Base-by-base conservation (phyloP, 2,329 filamentous ascomycete species). In the Mycocentrospora acerina region DNA sequence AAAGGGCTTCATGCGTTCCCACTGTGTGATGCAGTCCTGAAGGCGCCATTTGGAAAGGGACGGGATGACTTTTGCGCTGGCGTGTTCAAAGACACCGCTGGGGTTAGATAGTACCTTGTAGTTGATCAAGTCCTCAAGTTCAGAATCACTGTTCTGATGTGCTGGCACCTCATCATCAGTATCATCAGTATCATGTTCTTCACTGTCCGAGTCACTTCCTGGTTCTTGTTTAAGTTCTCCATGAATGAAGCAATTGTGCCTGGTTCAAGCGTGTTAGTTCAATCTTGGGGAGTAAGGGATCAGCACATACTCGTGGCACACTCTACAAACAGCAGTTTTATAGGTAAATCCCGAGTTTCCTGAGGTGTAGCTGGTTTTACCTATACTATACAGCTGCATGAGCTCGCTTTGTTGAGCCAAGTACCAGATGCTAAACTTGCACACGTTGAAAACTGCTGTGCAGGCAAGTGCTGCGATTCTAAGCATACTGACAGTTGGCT, bases 1-100 rank as follows among this genome's bases (percentile, higher is more conserved):
- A 34, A 79, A 78, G 2, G 79, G 71, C 24, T 79, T 76, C 25
- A 80, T 75, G 12, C 75, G 68, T 30, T 81, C 74, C 46, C 80
- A 77, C 36, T 78, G 75, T 3, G 75, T 77, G 31, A 71, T 67
- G 9, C 77, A 48, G 17, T 53, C 49, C 4, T 36, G 31, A 8
- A 42, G 22, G 56, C 56, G 61, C 41, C 48, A 60, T 12, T 32
- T 38, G 10, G 32, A 26, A 17, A 47, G 40, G 9, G 28, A 18
- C 2, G 24, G 8, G 17, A 35, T 29, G 29, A 32, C 29, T 5
- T 43, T 29, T 8, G 30, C 27, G n/a, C 40, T 29, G 8, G 32
- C 14, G 10, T 48, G 30, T 8, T 32, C 14, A n/a, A 40, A 38
- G 12, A 49, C 44, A n/a, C 35, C 31, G 4, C 39, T 26, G 2